Evolutionary conservation across 805 yeast species (phyloP).

Genomic region (Diddensiella transvaalensis): DNA sequence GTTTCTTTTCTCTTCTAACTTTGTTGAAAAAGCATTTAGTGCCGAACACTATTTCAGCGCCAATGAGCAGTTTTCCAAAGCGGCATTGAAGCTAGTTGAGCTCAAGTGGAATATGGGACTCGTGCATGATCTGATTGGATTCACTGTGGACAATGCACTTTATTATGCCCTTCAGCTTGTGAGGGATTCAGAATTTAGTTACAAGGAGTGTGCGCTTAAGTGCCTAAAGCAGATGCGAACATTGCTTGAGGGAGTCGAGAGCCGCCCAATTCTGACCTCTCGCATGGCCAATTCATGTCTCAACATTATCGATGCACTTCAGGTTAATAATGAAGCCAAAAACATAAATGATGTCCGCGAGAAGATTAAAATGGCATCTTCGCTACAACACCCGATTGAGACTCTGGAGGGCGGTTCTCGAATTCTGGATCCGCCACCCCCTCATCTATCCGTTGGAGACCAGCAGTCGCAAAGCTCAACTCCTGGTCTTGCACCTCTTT

Average conservation of each 20-base stretch:
- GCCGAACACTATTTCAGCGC: constrained; percentile 13
- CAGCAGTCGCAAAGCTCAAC: neutral
- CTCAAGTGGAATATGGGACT: neutral
- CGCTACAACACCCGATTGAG: constrained; percentile 16
- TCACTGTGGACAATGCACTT: constrained; percentile 19
- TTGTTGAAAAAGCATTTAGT: constrained; percentile 6
- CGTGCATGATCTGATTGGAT: constrained; percentile 13
- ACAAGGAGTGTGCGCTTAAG: constrained; percentile 4
- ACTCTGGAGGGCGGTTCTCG: constrained; percentile 1
- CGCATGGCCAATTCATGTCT: constrained; percentile 15
- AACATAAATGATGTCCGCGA: neutral
- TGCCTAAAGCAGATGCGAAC: neutral
- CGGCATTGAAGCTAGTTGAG: constrained; percentile 7
- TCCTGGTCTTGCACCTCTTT: neutral
- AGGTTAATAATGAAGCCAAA: neutral
- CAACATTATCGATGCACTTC: constrained; percentile 12
- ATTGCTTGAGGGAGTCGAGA: neutral
- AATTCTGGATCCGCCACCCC: neutral
- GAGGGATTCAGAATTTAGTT: neutral
- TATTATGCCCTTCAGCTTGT: constrained; percentile 14
- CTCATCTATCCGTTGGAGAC: neutral
- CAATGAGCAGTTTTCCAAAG: constrained; percentile 12
- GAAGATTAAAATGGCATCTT: constrained; percentile 2
- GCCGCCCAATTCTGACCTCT: neutral
- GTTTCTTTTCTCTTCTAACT: constrained; percentile 4